These are phyloP conservation scores for Boletus rubroflammeus DNA, from an alignment of 768 basidiomycete species.

Conservation along the genomic window DNA sequence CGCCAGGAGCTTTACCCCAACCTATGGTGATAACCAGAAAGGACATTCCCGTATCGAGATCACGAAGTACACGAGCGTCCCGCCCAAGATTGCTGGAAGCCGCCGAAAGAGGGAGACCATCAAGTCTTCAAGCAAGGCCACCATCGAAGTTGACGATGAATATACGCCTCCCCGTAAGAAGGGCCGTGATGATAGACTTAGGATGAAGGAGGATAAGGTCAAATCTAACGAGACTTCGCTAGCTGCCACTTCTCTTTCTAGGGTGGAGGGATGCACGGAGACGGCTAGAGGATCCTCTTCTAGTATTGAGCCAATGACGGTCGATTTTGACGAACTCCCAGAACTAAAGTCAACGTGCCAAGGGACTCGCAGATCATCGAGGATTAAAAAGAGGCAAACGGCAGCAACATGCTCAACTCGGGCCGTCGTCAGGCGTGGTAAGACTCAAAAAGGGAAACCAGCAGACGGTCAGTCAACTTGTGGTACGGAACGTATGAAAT, in stretches of 20 bases:
- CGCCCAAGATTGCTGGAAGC: slow-evolving; percentile 18
- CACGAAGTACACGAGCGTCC: neutral
- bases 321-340: slow-evolving; percentile 36
- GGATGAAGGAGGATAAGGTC: neutral
- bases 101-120: slow-evolving; percentile 27
- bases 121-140: neutral
- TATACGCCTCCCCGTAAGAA: slow-evolving; percentile 20
- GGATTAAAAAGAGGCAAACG: slow-evolving; percentile 14
- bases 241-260: slow-evolving; percentile 2
- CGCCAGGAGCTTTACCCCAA: neutral
- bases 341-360: slow-evolving; percentile 2
- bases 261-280: slow-evolving; percentile 33
- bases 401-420: slow-evolving; percentile 1
- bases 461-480: neutral
- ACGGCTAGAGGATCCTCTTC: slow-evolving; percentile 35
- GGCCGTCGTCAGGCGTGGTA: slow-evolving; percentile 30
- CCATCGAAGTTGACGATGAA: slow-evolving; percentile 15
- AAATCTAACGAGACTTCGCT: neutral
- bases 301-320: neutral
- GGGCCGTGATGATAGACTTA: slow-evolving; percentile 7
- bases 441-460: slow-evolving; percentile 6
- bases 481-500: neutral
- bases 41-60: neutral
- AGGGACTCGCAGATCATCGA: slow-evolving; percentile 17
- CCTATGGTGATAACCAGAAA: neutral